Percentiles rank a stretch among this genome's conserved stretches.
These are phyloP conservation scores for Rozella allomycis DNA, from an alignment of 371 early-diverging fungal species.

Conservation along the genomic window DNA sequence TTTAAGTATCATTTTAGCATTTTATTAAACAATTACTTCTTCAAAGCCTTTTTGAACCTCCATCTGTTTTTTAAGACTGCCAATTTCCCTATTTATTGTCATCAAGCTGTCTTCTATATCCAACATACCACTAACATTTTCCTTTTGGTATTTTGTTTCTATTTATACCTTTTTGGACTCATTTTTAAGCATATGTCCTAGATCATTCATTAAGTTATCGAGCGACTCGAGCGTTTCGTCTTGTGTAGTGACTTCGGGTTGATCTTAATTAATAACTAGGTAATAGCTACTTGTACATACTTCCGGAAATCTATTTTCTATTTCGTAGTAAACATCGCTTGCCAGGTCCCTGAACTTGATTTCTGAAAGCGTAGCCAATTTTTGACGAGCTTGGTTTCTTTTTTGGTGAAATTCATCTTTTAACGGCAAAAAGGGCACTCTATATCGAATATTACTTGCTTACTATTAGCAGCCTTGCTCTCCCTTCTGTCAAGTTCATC, in stretches of 20 bases:
- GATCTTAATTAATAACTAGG: constrained; percentile 2
- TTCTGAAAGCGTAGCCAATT: constrained; percentile 66
- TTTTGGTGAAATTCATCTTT: constrained; percentile 72
- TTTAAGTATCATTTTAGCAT: too few relatives aligned
- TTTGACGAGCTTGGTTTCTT: constrained; percentile 88
- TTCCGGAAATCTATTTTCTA: constrained; percentile 45
- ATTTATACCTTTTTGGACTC: too few relatives aligned
- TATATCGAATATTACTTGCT: not conserved
- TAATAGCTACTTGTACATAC: not conserved
- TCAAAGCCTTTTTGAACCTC: not conserved
- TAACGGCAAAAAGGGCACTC: constrained; percentile 66
- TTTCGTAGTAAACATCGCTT: constrained; percentile 16
- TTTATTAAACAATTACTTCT: too few relatives aligned
- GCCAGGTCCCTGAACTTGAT: constrained; percentile 38
- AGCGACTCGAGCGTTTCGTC: constrained; percentile 14
- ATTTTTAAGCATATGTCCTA: constrained; percentile 34
- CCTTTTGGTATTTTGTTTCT: too few relatives aligned
- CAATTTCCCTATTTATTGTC: too few relatives aligned
- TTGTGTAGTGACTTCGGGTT: constrained; percentile 1
- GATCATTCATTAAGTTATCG: constrained; percentile 61
- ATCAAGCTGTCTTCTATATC: too few relatives aligned
- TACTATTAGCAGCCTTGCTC: constrained; percentile 36
- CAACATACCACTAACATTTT: too few relatives aligned
- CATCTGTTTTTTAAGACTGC: not conserved
- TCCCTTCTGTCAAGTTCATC: constrained; percentile 68